Evolutionary conservation across 2,329 filamentous ascomycete species (phyloP).

Genomic region (Paraconiothyrium sp.): DNA sequence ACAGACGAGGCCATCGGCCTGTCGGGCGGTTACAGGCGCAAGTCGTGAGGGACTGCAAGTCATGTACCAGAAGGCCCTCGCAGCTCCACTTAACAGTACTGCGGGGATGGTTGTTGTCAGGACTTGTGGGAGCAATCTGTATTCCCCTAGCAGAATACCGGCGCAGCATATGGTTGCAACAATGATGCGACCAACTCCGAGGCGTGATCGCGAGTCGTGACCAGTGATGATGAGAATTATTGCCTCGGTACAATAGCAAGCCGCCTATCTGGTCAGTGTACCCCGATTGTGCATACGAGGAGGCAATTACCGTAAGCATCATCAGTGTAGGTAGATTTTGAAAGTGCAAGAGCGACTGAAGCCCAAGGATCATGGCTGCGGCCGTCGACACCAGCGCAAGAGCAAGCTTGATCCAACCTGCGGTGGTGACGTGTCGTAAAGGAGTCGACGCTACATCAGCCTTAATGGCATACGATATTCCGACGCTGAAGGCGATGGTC

Average conservation of each 20-base stretch:
- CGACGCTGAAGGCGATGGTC: neutral
- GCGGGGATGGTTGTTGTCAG: constrained; percentile 34
- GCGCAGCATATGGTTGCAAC: constrained; percentile 27
- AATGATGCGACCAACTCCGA: constrained; percentile 25
- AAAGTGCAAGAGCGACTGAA: constrained; percentile 44
- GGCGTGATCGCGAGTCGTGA: constrained; percentile 17
- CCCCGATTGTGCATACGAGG: neutral
- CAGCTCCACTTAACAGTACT: constrained; percentile 32
- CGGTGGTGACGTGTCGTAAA: neutral
- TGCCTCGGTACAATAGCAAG: constrained; percentile 28
- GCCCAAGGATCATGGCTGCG: constrained; percentile 32
- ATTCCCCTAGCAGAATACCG: constrained; percentile 37
- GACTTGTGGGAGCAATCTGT: constrained; percentile 33
- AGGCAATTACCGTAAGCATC: constrained; percentile 41
- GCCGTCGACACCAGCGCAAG: constrained; percentile 20
- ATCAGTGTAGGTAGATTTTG: constrained; percentile 41
- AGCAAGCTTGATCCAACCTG: constrained; percentile 4
- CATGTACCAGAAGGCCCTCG: constrained; percentile 26
- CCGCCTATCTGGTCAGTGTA: constrained; percentile 25
- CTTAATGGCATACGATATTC: neutral
- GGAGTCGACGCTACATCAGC: neutral
- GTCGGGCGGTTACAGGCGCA: constrained; percentile 5
- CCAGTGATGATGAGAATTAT: constrained; percentile 20
- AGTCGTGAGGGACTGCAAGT: constrained; percentile 20
- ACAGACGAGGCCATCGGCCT: constrained; percentile 20